phyloP scores from a whole-genome alignment of 2,329 filamentous ascomycete species.

The Didymella pomorum region DNA sequence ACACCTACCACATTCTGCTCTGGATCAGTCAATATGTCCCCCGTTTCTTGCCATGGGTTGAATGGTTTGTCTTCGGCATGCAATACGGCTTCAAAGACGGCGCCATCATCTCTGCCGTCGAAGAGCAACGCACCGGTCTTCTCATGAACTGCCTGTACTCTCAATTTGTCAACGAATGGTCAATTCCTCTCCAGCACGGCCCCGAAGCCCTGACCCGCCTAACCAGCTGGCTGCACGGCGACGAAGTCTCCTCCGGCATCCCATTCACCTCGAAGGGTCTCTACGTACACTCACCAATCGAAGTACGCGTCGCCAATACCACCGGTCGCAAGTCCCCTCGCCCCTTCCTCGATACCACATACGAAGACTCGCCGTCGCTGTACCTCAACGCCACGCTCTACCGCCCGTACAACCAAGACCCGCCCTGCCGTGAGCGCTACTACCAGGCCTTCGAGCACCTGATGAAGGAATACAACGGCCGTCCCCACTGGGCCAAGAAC shows the following conservation, averaged over 20 bases:
- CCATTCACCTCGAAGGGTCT: constrained; percentile 81
- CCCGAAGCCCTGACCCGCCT: constrained; percentile 86
- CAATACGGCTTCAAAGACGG: constrained; percentile 89
- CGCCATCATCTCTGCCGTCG: constrained; percentile 74
- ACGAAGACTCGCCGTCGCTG: constrained; percentile 72
- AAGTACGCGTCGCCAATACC: constrained; percentile 86
- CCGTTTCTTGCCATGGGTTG: constrained; percentile 81
- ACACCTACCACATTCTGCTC: constrained; percentile 90
- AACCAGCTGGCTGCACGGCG: constrained; percentile 83
- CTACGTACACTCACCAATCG: constrained; percentile 88
- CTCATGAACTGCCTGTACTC: constrained; percentile 98
- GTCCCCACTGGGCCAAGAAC: constrained; percentile 94
- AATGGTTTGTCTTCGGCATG: constrained; percentile 97
- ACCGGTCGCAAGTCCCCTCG: constrained; percentile 57
- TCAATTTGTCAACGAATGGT: constrained; percentile 99
- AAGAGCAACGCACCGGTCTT: constrained; percentile 80
- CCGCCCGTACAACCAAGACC: constrained; percentile 79
- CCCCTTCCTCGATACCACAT: constrained; percentile 77
- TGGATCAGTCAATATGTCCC: constrained; percentile 81
- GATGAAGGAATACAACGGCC: constrained; percentile 83
- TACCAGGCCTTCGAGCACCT: constrained; percentile 91
- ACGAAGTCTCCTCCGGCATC: constrained; percentile 74
- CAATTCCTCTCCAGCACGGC: constrained; percentile 82
- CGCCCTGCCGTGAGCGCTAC: constrained; percentile 77
- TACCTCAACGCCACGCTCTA: constrained; percentile 93